Conservation (phyloP, 345 rosid species). For the Gossypium turneri region DNA sequence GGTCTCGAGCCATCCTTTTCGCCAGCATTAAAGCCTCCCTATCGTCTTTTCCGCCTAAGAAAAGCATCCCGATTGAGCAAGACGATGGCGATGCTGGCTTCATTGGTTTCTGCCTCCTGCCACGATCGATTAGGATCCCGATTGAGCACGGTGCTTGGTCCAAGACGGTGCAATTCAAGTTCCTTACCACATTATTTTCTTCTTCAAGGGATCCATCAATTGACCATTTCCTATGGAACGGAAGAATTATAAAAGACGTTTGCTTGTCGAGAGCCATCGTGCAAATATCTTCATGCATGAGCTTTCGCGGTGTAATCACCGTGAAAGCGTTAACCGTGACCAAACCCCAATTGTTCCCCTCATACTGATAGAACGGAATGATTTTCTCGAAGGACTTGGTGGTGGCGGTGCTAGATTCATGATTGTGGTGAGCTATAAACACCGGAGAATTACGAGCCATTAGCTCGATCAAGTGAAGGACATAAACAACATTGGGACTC, state of each 20-base stretch:
- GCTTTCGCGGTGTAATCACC: constrained; percentile 28
- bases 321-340: constrained; percentile 26
- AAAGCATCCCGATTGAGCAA: constrained; percentile 44
- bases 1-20: neutral
- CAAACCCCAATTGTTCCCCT: constrained; percentile 11
- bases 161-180: constrained; percentile 29
- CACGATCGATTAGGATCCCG: constrained; percentile 29
- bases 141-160: constrained; percentile 37
- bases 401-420: constrained; percentile 9
- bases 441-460: constrained; percentile 27
- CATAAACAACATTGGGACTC: constrained; percentile 16
- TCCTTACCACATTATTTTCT: constrained; percentile 17
- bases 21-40: constrained; percentile 39
- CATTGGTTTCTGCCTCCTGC: neutral
- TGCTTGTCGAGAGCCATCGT: constrained; percentile 31
- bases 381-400: constrained; percentile 9
- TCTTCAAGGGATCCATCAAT: constrained; percentile 27
- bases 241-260: constrained; percentile 30
- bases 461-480: constrained; percentile 27
- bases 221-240: constrained; percentile 18
- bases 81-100: neutral
- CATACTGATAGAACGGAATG: constrained; percentile 25
- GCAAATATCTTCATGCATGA: constrained; percentile 41
- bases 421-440: neutral
- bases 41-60: constrained; percentile 62